Evolutionary conservation across 1,284 basidiomycete genomes (phyloP).

Genomic region (Cryptococcus sp.): DNA sequence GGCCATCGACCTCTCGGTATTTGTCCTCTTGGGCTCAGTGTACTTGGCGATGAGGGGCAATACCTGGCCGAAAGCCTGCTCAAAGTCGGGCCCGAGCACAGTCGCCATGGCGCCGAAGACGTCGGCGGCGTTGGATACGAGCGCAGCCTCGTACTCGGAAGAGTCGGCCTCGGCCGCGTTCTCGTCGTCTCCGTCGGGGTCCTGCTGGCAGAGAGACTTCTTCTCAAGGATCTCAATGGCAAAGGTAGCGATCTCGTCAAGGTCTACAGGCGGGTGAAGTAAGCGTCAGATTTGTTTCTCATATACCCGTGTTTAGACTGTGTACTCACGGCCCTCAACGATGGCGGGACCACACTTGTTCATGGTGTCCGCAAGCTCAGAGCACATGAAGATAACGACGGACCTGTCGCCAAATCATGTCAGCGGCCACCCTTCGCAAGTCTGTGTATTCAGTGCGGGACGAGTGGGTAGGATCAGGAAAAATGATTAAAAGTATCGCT

Average conservation of each 20-base stretch:
- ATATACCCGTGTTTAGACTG: neutral
- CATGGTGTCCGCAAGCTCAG: constrained; percentile 83
- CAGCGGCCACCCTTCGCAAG: neutral
- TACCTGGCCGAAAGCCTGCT: constrained; percentile 78
- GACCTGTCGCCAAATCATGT: constrained; percentile 56
- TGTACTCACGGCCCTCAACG: constrained; percentile 58
- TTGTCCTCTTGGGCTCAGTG: constrained; percentile 81
- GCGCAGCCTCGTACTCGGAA: constrained; percentile 94
- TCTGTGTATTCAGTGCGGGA: constrained; percentile 3
- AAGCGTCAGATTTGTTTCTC: neutral
- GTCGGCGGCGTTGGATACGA: constrained; percentile 92
- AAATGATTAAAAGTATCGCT: constrained; percentile 46
- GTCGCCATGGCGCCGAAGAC: constrained; percentile 87
- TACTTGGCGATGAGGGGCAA: constrained; percentile 88
- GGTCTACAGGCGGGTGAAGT: constrained; percentile 55
- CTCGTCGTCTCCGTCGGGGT: constrained; percentile 91
- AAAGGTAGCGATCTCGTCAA: constrained; percentile 74
- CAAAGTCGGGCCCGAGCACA: constrained; percentile 80
- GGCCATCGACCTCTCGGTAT: constrained; percentile 87
- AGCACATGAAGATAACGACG: constrained; percentile 80
- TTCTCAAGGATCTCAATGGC: constrained; percentile 82
- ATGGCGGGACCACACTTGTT: constrained; percentile 86
- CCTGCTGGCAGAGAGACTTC: constrained; percentile 92
- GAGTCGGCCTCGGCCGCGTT: constrained; percentile 62
- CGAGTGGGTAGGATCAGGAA: constrained; percentile 37